phyloP scores from a whole-genome alignment of 1,284 basidiomycete genomes.

The Trichosporon sp. region DNA sequence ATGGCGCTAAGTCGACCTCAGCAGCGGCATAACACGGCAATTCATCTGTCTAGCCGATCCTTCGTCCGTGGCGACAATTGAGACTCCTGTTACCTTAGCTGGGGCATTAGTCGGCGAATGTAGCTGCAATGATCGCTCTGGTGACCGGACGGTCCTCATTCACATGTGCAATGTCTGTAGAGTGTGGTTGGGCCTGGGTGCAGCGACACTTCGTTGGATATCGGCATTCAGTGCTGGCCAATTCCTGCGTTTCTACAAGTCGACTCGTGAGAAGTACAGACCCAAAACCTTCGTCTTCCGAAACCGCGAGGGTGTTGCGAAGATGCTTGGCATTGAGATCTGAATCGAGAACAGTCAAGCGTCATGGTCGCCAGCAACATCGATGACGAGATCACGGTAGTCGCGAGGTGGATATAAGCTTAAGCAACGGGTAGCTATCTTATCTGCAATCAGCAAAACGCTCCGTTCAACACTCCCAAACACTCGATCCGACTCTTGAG shows the following conservation, averaged over 20 bases:
- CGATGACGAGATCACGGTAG: neutral
- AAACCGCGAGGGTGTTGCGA: neutral
- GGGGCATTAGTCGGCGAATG: neutral
- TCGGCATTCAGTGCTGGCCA: no score
- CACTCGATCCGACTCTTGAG: conserved; percentile 1
- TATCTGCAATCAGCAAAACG: neutral
- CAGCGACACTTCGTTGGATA: no score
- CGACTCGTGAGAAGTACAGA: no score
- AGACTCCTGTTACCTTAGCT: neutral
- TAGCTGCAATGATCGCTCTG: no score
- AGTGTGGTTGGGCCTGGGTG: no score
- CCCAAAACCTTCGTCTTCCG: neutral
- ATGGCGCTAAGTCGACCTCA: no score
- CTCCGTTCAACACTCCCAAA: neutral
- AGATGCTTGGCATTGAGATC: neutral
- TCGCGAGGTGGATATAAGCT: neutral
- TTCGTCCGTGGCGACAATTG: no score
- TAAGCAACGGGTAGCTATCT: neutral
- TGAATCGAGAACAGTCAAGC: neutral
- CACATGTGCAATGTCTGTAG: no score
- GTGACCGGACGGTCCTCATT: neutral
- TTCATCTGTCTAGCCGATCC: no score
- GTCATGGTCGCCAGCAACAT: neutral
- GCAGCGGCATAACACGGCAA: no score
- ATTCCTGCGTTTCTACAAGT: neutral